A percentile compares a stretch with the other conserved stretches of the same genome.
phyloP scores from a whole-genome alignment of 2,329 filamentous ascomycete species.

The Aspergillus melleus region DNA sequence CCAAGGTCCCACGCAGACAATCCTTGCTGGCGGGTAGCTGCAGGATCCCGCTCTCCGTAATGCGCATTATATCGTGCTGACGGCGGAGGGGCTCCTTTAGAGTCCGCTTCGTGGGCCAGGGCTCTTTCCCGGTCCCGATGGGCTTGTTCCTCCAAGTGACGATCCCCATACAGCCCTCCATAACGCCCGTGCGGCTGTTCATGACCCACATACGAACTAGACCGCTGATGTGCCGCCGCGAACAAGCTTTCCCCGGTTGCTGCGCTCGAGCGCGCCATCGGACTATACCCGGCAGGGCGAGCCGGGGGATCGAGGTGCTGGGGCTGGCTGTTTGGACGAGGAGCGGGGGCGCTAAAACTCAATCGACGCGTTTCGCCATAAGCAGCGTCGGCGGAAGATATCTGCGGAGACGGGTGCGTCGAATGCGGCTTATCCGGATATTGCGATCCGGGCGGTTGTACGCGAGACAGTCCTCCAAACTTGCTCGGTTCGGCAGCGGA shows the following conservation, averaged over 20 bases:
- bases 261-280: conserved; percentile 29
- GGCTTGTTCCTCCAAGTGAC: conserved; percentile 35
- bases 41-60: conserved; percentile 35
- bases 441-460: conserved; percentile 28
- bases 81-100: conserved; percentile 25
- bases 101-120: conserved; percentile 30
- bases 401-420: conserved; percentile 36
- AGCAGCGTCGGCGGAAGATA: conserved; percentile 34
- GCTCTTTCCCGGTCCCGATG: conserved; percentile 36
- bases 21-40: conserved; percentile 26
- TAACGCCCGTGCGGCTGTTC: conserved; percentile 36
- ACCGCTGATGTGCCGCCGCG: conserved; percentile 24
- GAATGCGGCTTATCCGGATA: conserved; percentile 38
- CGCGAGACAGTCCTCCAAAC: conserved; percentile 32
- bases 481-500: conserved; percentile 31
- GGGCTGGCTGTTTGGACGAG: conserved; percentile 45
- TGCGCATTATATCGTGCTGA: conserved; percentile 32
- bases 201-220: conserved; percentile 30
- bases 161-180: conserved; percentile 35
- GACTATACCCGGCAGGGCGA: conserved; percentile 37
- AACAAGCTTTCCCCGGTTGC: conserved; percentile 25
- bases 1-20: conserved; percentile 37
- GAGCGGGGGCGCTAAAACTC: conserved; percentile 45
- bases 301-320: conserved; percentile 36
- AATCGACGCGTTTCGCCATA: conserved; percentile 41